phyloP scores from a whole-genome alignment of 805 yeast species.

The Spathaspora hagerdaliae region DNA sequence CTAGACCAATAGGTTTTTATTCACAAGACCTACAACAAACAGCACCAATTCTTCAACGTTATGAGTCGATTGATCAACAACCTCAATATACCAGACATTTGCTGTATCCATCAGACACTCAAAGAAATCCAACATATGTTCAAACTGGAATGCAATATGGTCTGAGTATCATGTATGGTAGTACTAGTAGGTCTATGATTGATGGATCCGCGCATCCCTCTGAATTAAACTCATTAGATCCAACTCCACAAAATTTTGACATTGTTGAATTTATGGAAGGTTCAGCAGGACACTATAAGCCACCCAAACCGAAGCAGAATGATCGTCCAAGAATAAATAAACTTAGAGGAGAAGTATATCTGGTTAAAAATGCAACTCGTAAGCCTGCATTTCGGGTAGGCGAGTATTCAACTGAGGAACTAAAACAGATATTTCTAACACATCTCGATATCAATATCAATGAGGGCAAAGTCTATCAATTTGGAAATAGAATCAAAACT shows the following conservation, averaged over 20 bases:
- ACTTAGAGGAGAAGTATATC: conserved; percentile 9
- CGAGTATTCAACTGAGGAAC: conserved; percentile 1
- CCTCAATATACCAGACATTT: neutral
- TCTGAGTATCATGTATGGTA: neutral
- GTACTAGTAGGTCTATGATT: neutral
- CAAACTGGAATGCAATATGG: neutral
- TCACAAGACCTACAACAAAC: neutral
- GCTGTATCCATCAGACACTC: neutral
- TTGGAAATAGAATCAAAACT: conserved; percentile 10
- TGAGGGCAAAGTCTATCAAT: neutral
- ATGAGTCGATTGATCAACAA: neutral
- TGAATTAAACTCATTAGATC: neutral
- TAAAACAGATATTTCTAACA: neutral
- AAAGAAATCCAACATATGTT: neutral
- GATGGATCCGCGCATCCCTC: neutral
- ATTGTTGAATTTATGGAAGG: neutral
- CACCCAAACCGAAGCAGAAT: conserved; percentile 34
- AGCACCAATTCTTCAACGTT: neutral
- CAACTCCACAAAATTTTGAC: neutral
- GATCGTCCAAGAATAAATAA: conserved; percentile 35
- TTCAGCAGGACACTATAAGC: conserved; percentile 21
- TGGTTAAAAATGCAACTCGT: conserved; percentile 6
- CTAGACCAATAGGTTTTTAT: neutral
- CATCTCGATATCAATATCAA: neutral
- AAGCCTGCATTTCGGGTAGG: conserved; percentile 21